A percentile compares a stretch with the other conserved stretches of the same genome.
phyloP scores from a whole-genome alignment of 345 rosid species.

The Eutrema heterophyllum region DNA sequence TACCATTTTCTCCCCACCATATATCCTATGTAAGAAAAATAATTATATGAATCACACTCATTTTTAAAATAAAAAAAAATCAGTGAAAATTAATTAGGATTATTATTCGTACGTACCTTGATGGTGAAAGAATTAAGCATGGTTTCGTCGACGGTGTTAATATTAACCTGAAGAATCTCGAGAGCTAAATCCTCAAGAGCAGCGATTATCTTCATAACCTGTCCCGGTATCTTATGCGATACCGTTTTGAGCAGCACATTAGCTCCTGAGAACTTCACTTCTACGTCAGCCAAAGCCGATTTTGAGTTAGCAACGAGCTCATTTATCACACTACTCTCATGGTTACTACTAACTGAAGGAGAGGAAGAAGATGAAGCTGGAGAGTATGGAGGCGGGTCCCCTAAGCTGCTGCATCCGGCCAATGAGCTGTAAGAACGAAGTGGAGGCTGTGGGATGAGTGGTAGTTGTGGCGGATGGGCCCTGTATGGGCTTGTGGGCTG shows the following conservation, averaged over 20 bases:
- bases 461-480: conserved; percentile 39
- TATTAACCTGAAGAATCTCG: conserved; percentile 67
- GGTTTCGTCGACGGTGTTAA: conserved; percentile 64
- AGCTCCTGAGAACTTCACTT: conserved; percentile 86
- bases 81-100: not conserved
- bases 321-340: conserved; percentile 38
- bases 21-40: conserved; percentile 3
- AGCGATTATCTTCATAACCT: conserved; percentile 66
- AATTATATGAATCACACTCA: not conserved
- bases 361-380: conserved; percentile 50
- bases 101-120: conserved; percentile 56
- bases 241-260: conserved; percentile 73
- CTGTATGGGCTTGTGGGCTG: conserved; percentile 66
- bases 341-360: conserved; percentile 39
- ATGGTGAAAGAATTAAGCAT: conserved; percentile 89
- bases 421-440: conserved; percentile 25
- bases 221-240: conserved; percentile 83
- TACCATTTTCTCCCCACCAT: conserved; percentile 15
- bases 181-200: conserved; percentile 75
- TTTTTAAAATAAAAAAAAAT: not conserved
- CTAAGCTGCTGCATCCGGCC: conserved; percentile 32
- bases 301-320: conserved; percentile 84
- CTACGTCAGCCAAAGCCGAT: conserved; percentile 83
- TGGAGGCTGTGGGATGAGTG: conserved; percentile 43
- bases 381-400: conserved; percentile 38